Conservation (phyloP, 1,284 basidiomycete species). For the Wolfiporia cocos region DNA sequence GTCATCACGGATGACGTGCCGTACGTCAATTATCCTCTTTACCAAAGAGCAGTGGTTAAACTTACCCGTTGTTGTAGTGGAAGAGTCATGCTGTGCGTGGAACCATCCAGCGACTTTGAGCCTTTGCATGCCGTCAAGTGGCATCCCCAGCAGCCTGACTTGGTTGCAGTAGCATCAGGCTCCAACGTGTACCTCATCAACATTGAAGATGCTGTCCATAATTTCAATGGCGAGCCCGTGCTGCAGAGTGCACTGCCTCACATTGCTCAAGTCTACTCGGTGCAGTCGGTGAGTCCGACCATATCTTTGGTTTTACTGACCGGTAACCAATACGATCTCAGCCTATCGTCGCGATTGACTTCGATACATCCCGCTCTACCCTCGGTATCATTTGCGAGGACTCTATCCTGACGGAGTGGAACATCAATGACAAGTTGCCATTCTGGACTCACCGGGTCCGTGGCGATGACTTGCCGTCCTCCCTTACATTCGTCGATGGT, state of each 20-base stretch:
- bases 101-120: constrained; percentile 50
- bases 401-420: constrained; percentile 74
- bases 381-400: constrained; percentile 76
- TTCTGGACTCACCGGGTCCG: constrained; percentile 69
- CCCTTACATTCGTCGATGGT: constrained; percentile 72
- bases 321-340: constrained; percentile 20
- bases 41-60: background rate
- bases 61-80: constrained; percentile 39
- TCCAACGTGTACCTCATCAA: constrained; percentile 69
- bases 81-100: constrained; percentile 61
- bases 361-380: constrained; percentile 66
- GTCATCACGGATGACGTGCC: constrained; percentile 77
- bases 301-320: background rate
- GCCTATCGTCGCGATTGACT: constrained; percentile 77
- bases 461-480: constrained; percentile 74
- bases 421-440: constrained; percentile 63
- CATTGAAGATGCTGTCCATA: constrained; percentile 49
- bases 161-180: constrained; percentile 73
- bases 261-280: constrained; percentile 57
- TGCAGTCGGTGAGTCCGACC: constrained; percentile 53
- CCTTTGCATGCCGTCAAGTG: constrained; percentile 75
- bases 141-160: constrained; percentile 72
- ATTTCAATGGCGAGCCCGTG: constrained; percentile 55
- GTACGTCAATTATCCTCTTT: constrained; percentile 36
- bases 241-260: constrained; percentile 59